A percentile compares a stretch with the other conserved stretches of the same genome.
Evolutionary conservation across 2,329 filamentous ascomycete genomes (phyloP).

Genomic region (Colletotrichum tropicale): DNA sequence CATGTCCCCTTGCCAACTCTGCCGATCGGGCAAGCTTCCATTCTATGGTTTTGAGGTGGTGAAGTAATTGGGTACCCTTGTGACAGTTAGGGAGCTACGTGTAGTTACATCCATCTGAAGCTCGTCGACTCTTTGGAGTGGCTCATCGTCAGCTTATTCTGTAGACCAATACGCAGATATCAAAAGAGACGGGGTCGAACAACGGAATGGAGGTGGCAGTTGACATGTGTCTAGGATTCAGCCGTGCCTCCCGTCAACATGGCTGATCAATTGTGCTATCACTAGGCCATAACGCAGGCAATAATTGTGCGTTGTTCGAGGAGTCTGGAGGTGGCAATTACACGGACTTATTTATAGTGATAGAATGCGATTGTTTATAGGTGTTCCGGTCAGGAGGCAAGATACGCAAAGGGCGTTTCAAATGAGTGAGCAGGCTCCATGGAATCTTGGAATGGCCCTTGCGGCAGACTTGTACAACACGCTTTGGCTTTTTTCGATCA

Average conservation of each 20-base stretch:
- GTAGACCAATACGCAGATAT: fast-evolving
- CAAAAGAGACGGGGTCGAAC: fast-evolving
- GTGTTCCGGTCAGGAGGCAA: no score
- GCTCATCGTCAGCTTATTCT: neutral
- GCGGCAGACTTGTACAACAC: neutral
- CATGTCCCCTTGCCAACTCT: no score
- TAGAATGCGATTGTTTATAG: no score
- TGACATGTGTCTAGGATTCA: no score
- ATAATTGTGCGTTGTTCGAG: neutral
- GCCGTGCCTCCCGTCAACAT: neutral
- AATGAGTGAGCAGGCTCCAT: neutral
- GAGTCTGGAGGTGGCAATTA: neutral
- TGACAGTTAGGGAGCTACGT: neutral
- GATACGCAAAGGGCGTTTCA: neutral
- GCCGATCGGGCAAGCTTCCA: no score
- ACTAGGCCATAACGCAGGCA: neutral
- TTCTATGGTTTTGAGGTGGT: no score
- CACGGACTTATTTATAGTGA: neutral
- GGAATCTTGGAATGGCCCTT: neutral
- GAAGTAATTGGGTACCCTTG: no score
- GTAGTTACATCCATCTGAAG: neutral
- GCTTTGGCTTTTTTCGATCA: neutral
- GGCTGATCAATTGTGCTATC: neutral
- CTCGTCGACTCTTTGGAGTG: neutral
- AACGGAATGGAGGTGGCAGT: no score